Evolutionary conservation across 2,329 filamentous ascomycete genomes (phyloP), one percentile per base, ranked within the genome.

Genomic region (Phyllosticta citrichinensis): DNA sequence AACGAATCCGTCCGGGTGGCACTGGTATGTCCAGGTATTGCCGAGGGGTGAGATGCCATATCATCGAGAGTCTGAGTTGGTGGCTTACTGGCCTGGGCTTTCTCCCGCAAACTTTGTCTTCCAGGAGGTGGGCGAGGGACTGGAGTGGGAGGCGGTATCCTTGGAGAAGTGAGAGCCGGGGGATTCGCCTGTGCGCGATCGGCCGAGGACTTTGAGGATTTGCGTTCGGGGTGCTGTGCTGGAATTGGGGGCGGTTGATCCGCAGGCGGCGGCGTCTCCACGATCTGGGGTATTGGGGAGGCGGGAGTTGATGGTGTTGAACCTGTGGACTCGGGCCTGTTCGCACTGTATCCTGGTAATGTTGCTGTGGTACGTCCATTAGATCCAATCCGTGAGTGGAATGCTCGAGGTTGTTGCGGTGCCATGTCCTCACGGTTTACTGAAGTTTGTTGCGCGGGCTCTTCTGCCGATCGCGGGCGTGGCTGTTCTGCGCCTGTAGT

Each of bases 1-100:
- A 95, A 77, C 56, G 81, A 85, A 72, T 94, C 91, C 0, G 89
- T 93, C 54, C 88, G 83, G 8, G 82, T 86, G 11, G 60, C 60
- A 61, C 79, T 83, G 60, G 71, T 70, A 57, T 85, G 86, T 12
- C 87, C 87, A 22, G 88, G 86, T 2, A 93, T 75, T 27, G 84
- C 79, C n/a, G 89, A 84, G 3, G 87, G 83, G 63, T 82, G 81
- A 30, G 82, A 82, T 10, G 82, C 79, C 65, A 88, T 81, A 30
- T 92, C 87, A 65, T 85, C 85, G 20, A 87, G 76, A 1, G 80
- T 83, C 56, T 82, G 79, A 19, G 56, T 74, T 66, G 69, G 65
- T 22, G 68, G 62, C 63, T 74, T 66, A 75, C 77, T 74, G 65
- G 76, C 67, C 61, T 71, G 72, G 2, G 64, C 62, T 52, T 71